These are phyloP conservation scores for Vairimorpha necatrix DNA, from an alignment of 371 early-diverging fungal species.

Conservation along the genomic window DNA sequence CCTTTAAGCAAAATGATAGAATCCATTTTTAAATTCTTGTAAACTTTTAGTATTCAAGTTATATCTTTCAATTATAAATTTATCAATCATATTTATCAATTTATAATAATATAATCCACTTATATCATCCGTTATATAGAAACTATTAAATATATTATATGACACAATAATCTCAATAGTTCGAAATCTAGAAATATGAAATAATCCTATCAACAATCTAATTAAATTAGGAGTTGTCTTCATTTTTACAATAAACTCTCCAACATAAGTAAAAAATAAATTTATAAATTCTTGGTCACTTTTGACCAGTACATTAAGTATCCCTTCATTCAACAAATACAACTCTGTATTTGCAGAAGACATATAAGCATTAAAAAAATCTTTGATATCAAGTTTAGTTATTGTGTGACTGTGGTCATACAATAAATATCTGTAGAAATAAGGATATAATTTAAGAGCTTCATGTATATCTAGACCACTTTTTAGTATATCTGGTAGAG, in stretches of 20 bases:
- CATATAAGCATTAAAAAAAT: not conserved
- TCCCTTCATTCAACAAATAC: not conserved
- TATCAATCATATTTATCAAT: not conserved
- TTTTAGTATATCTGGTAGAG: not conserved
- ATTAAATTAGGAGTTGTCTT: not conserved
- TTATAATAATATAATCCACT: not conserved
- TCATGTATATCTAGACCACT: not conserved
- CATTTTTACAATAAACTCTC: not conserved
- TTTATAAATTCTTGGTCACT: not conserved
- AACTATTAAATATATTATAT: not conserved
- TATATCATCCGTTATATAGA: not conserved
- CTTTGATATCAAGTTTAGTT: not conserved
- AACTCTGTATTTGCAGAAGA: not conserved
- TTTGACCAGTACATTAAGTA: not conserved
- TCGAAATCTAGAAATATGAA: not conserved
- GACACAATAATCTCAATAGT: not conserved
- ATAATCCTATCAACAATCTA: not conserved
- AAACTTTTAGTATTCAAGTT: slow-evolving; percentile 26
- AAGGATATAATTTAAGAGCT: not conserved
- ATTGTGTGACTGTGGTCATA: not conserved
- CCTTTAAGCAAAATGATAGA: too few relatives aligned
- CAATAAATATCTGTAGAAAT: not conserved
- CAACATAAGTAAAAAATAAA: slow-evolving; percentile 1
- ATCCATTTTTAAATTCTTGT: too few relatives aligned
- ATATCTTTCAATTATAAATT: not conserved